These are phyloP conservation scores for Botrytis pseudocinerea DNA, from an alignment of 2,329 filamentous ascomycete genomes.

Conservation along the genomic window DNA sequence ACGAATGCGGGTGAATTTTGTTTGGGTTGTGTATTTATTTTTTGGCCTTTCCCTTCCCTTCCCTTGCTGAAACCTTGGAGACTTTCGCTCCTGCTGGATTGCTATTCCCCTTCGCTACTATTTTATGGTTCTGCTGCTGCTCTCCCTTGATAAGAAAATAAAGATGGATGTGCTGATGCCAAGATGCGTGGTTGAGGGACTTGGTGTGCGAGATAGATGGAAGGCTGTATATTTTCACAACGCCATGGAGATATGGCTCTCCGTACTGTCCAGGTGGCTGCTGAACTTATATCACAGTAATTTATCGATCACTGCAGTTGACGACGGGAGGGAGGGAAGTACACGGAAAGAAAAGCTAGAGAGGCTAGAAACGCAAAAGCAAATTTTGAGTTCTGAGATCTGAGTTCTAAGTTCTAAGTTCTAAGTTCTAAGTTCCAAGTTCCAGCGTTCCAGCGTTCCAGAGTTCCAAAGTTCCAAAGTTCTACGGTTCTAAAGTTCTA, in stretches of 20 bases:
- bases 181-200: neutral
- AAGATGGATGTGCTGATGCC: constrained; percentile 17
- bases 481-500: too few relatives aligned
- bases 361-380: neutral
- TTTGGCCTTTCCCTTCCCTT: neutral
- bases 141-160: constrained; percentile 17
- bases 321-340: neutral
- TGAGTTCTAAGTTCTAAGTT: too few relatives aligned
- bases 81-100: neutral
- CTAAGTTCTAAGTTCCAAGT: too few relatives aligned
- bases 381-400: neutral
- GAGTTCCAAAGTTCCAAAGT: too few relatives aligned
- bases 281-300: neutral
- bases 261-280: neutral
- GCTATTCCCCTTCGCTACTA: neutral
- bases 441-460: neutral
- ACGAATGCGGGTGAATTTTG: neutral
- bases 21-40: constrained; percentile 3
- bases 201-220: neutral
- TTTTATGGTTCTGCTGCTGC: neutral
- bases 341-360: neutral
- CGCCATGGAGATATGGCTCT: neutral
- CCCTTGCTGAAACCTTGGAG: neutral
- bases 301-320: neutral
- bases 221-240: neutral